These are phyloP conservation scores for Colletotrichum melonis DNA, from an alignment of 2,329 filamentous ascomycete genomes.

Conservation along the genomic window DNA sequence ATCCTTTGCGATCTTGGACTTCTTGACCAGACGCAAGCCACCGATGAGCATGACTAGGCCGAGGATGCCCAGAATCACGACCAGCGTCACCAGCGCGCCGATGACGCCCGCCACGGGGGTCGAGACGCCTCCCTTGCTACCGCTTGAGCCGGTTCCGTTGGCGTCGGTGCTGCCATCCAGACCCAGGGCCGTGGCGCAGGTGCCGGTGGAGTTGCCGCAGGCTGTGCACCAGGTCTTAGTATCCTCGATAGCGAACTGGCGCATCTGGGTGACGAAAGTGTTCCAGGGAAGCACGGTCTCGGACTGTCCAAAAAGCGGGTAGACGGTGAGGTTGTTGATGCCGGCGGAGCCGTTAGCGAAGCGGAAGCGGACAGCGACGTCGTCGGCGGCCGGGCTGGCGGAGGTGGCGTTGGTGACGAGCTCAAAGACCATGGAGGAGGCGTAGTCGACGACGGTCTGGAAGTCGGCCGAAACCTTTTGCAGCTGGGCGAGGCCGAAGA, in stretches of 20 bases:
- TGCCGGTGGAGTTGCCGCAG: conserved; percentile 79
- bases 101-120: conserved; percentile 84
- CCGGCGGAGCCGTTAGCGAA: conserved; percentile 70
- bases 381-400: conserved; percentile 52
- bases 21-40: conserved; percentile 61
- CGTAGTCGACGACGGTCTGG: conserved; percentile 84
- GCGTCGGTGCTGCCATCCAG: conserved; percentile 41
- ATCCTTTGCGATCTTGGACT: conserved; percentile 49
- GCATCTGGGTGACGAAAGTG: conserved; percentile 73
- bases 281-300: conserved; percentile 72
- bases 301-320: conserved; percentile 70
- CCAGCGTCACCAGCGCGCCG: conserved; percentile 73
- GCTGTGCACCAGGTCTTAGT: conserved; percentile 77
- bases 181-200: conserved; percentile 61
- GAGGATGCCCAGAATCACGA: conserved; percentile 59
- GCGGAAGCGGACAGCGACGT: conserved; percentile 70
- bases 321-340: conserved; percentile 61
- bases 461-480: conserved; percentile 69
- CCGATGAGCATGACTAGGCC: conserved; percentile 54
- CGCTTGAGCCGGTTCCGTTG: conserved; percentile 40
- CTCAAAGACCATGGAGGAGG: conserved; percentile 85
- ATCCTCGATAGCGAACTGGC: conserved; percentile 73
- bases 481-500: conserved; percentile 70
- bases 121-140: conserved; percentile 64
- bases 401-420: conserved; percentile 67